Conservation (phyloP, 176 grass and related monocot species). For the Eleusine indica region DNA sequence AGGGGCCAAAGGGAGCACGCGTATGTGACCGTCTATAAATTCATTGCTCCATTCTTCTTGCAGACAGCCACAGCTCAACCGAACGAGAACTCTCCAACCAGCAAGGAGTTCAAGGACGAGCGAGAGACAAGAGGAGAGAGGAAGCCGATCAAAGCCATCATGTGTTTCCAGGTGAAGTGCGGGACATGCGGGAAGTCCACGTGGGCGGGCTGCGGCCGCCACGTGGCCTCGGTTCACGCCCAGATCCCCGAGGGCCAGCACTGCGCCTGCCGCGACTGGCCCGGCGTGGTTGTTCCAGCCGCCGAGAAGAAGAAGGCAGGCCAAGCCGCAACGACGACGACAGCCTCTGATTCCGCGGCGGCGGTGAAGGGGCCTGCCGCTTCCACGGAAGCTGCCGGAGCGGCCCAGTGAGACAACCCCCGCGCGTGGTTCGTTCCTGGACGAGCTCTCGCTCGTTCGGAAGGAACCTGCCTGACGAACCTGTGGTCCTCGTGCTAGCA, state of each 20-base stretch:
- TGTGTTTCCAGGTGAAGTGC: slow-evolving; percentile 86
- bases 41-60: background rate
- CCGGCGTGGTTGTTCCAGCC: background rate
- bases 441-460: too few species aligned
- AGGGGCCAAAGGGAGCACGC: background rate
- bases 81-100: background rate
- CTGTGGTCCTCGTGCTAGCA: background rate
- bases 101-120: background rate
- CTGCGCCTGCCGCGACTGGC: slow-evolving; percentile 85
- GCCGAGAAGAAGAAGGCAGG: background rate
- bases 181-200: slow-evolving; percentile 68
- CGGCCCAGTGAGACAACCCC: too few species aligned
- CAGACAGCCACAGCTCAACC: background rate
- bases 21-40: background rate
- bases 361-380: background rate
- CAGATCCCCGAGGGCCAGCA: slow-evolving; percentile 75
- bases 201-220: slow-evolving; percentile 79
- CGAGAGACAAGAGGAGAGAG: background rate
- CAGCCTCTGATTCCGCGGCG: background rate
- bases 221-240: slow-evolving; percentile 69
- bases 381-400: background rate
- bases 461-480: background rate
- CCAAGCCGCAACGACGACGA: background rate
- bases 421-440: too few species aligned
- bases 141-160: background rate